Base-by-base conservation (phyloP, 441 rosid genomes). In the Euphorbia celastroides region DNA sequence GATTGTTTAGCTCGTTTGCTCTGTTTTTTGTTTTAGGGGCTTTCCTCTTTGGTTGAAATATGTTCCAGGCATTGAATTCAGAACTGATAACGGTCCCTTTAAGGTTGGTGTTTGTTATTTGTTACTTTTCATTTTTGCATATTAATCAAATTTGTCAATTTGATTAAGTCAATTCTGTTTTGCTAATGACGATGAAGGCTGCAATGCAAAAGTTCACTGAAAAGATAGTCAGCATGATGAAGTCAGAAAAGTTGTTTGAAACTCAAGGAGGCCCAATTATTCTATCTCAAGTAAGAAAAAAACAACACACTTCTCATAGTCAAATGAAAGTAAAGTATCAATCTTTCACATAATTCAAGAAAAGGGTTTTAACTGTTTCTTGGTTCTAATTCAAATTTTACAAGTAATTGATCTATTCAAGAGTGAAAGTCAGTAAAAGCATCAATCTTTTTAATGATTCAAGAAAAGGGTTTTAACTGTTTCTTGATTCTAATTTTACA, bases 181-280 rank as follows among this genome's bases (percentile, higher is more conserved):
- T n/a, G n/a, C 3, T 41, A 51, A 28, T 9, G 57, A 31, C 22
- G 42, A 14, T 44, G 12, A 42, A 42, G 20, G 12, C 20, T 51
- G 94, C 86, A 71, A 89, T 92, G 98, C 77, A 88, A 84, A 83
- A 86, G 55, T 92, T 89, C 72, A 88, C 96, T 6, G 91, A 84
- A 81, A 92, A 87, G 80, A 89, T 92, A 67, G 97, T 92, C 67
- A 79, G 82, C 54, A 62, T 92, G 80, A 87, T 92, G 97, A 89
- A 89, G 87, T 83, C 84, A 78, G 92, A 89, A 73, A 78, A 78
- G 67, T 78, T 92, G 81, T 92, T 79, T 61, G 89, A 92, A 80
- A 86, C 96, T 13, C 94, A 89, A 76, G 94, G 97, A 60, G 97
- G 97, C 64, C 96, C 96, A 42, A 92, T 92, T 64, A 87, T 92